Base-by-base conservation (phyloP, 2,329 filamentous ascomycete genomes). In the Aspergillus neoniger region DNA sequence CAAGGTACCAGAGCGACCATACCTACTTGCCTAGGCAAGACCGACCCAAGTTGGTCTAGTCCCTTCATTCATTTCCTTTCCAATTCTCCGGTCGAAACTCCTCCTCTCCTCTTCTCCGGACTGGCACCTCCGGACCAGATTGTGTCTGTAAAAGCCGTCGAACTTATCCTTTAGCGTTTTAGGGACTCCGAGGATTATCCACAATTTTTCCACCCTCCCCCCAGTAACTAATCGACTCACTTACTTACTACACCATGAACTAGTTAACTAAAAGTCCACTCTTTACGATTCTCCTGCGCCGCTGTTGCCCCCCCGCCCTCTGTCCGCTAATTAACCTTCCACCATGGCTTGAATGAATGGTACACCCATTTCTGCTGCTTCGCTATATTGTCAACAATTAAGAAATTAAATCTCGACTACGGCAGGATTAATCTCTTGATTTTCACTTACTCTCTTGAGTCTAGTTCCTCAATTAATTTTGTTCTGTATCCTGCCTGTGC, bases 301-400 rank as follows among this genome's bases (percentile, higher is more conserved):
- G 30, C 50, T 43, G 19, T 30, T 30, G 38, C 52, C 4, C 19
- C 21, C 43, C 6, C 19, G 23, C 6, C 21, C 43, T 39, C 55
- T n/a, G 47, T 50, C 47, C 47, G 47, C 47, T 32, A 50, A 50
- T 50, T 50, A 50, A 50, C 25, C 47, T 28, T 17, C 17, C 25
- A 50, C 47, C 47, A 50, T 50, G 47, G 47, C 25, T 50, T 50
- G 47, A 50, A 30, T 28, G n/a, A 8, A 30, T 28, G 25, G 47
- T 49, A 28, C 47, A 15, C 25, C 15, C 25, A 49, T 25, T 21
- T 6, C 25, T 17, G 10, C 12, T 28, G 28, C 3, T 30, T 30
- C 25, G n/a, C 38, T 43, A n/a, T 43, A 21, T 23, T 30, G 12
- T 56, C 36, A 30, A 17, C 30, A 32, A 23, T 56, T 14, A 41